Percentiles rank a stretch among this genome's conserved stretches.
phyloP scores from a whole-genome alignment of 2,329 filamentous ascomycete genomes.

The Nothophaeocryptopus gaeumannii region DNA sequence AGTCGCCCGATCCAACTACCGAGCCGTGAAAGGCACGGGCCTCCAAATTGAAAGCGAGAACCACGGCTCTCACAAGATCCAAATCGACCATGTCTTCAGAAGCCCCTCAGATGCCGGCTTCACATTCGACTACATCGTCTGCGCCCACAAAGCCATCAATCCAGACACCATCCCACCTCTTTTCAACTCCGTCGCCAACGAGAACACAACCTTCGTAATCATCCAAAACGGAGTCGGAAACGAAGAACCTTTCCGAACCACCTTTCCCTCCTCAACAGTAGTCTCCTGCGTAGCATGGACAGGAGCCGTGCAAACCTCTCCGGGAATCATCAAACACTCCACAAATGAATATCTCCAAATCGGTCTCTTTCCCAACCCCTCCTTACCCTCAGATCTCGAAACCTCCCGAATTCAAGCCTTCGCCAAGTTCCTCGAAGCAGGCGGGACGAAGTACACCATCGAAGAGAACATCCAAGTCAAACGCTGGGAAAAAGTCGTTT shows the following conservation, averaged over 20 bases:
- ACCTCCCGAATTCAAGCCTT: constrained; percentile 42
- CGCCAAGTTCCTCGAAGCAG: constrained; percentile 41
- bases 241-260: constrained; percentile 52
- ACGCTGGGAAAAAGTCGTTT: constrained; percentile 60
- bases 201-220: constrained; percentile 55
- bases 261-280: constrained; percentile 53
- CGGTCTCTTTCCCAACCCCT: constrained; percentile 49
- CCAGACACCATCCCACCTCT: constrained; percentile 36
- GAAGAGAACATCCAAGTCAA: constrained; percentile 55
- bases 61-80: constrained; percentile 40
- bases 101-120: constrained; percentile 32
- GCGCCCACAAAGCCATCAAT: constrained; percentile 47
- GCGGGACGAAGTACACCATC: constrained; percentile 48
- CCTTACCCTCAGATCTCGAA: constrained; percentile 34
- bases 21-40: constrained; percentile 42
- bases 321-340: constrained; percentile 51
- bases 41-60: constrained; percentile 43
- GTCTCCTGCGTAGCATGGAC: constrained; percentile 57
- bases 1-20: constrained; percentile 47
- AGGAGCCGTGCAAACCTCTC: constrained; percentile 50
- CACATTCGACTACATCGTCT: constrained; percentile 48
- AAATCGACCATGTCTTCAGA: constrained; percentile 35
- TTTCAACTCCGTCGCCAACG: constrained; percentile 40
- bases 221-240: constrained; percentile 64
- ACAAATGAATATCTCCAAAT: constrained; percentile 56